Percentiles rank a stretch among this genome's conserved stretches.
These are phyloP conservation scores for Erythrobasidium hasegawianum DNA, from an alignment of 1,284 basidiomycete genomes.

Conservation along the genomic window DNA sequence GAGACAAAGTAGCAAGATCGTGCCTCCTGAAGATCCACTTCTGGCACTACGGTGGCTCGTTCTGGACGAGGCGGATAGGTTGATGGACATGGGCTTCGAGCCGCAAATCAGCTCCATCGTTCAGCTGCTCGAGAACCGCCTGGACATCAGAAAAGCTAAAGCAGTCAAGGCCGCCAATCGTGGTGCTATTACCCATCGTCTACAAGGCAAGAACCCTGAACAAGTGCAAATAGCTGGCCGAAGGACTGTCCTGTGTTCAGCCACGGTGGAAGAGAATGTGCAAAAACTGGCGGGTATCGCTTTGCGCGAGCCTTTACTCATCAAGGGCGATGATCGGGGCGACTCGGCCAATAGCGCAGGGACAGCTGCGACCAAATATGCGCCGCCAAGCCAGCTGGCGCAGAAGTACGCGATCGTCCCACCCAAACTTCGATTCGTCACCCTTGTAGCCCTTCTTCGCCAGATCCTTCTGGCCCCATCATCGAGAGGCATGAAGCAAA, in stretches of 20 bases:
- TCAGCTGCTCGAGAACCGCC: constrained; percentile 72
- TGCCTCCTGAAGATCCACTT: constrained; percentile 35
- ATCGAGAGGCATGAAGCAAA: constrained; percentile 52
- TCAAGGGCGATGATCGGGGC: constrained; percentile 56
- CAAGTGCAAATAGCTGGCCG: constrained; percentile 14
- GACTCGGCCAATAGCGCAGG: neutral
- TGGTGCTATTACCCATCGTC: constrained; percentile 61
- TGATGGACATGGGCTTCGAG: constrained; percentile 62
- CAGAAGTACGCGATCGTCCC: constrained; percentile 92
- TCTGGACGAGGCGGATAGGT: constrained; percentile 91
- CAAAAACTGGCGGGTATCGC: constrained; percentile 85
- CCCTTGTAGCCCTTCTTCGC: constrained; percentile 78
- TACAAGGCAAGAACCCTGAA: neutral
- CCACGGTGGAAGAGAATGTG: constrained; percentile 91
- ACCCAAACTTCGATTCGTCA: constrained; percentile 86
- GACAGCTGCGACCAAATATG: constrained; percentile 15
- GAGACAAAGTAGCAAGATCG: neutral
- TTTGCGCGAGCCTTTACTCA: constrained; percentile 59
- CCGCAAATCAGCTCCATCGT: constrained; percentile 67
- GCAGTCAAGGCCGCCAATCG: constrained; percentile 36
- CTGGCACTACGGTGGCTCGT: constrained; percentile 71
- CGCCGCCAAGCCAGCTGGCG: constrained; percentile 88
- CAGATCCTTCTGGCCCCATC: constrained; percentile 56
- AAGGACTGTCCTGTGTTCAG: constrained; percentile 88
- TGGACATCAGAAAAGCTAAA: constrained; percentile 19